Evolutionary conservation across 1,284 basidiomycete genomes (phyloP).

Genomic region (Lentinula novae-zelandiae): DNA sequence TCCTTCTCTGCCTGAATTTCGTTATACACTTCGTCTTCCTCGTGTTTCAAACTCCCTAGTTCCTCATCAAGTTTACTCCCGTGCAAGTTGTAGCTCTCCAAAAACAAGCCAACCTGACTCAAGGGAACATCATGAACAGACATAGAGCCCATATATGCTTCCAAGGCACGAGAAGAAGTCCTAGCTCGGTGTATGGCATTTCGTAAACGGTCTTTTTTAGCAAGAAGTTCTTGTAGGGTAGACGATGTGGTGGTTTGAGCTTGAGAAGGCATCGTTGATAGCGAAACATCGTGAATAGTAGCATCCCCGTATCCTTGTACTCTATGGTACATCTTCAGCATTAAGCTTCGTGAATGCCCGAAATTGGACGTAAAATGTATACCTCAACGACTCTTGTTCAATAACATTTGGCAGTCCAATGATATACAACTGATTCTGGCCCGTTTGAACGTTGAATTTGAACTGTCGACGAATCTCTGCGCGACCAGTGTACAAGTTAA

Average conservation of each 20-base stretch:
- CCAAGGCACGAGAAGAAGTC: slow-evolving; percentile 18
- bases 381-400: slow-evolving; percentile 30
- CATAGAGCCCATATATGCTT: slow-evolving; percentile 29
- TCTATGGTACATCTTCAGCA: slow-evolving; percentile 13
- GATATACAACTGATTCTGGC: slow-evolving; percentile 30
- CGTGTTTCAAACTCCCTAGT: slow-evolving; percentile 20
- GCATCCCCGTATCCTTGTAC: slow-evolving; percentile 26
- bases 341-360: background rate
- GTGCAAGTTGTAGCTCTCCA: slow-evolving; percentile 28
- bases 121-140: slow-evolving; percentile 27
- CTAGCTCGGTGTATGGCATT: slow-evolving; percentile 13
- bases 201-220: background rate
- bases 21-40: slow-evolving; percentile 10
- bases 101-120: slow-evolving; percentile 25
- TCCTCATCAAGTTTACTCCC: slow-evolving; percentile 30
- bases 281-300: slow-evolving; percentile 26
- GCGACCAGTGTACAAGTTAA: slow-evolving; percentile 29
- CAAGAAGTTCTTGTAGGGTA: slow-evolving; percentile 22
- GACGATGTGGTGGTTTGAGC: slow-evolving; percentile 11
- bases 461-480: slow-evolving; percentile 32
- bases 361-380: slow-evolving; percentile 4
- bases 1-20: slow-evolving; percentile 8
- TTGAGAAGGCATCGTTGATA: slow-evolving; percentile 14
- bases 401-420: slow-evolving; percentile 26
- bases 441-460: slow-evolving; percentile 25